These are phyloP conservation scores for Neurospora terricola DNA, from an alignment of 495 filamentous ascomycete species.

Conservation along the genomic window DNA sequence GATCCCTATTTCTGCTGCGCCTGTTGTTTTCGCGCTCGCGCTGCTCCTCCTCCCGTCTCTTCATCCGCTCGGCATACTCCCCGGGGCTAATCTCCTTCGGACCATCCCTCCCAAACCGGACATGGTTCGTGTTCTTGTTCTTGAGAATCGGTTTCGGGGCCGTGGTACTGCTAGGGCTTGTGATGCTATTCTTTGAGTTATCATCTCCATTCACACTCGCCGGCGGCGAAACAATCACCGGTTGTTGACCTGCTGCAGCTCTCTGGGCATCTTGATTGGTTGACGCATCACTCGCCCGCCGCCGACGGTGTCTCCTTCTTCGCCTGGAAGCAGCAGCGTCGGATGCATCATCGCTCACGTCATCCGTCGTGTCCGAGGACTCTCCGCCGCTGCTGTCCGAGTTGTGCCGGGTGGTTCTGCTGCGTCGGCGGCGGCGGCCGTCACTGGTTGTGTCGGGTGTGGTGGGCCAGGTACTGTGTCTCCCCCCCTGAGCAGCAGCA, in stretches of 20 bases:
- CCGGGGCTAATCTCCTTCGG: conserved; percentile 22
- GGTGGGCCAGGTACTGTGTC: neutral
- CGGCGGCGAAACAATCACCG: conserved; percentile 34
- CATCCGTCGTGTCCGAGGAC: conserved; percentile 9
- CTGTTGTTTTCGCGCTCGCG: neutral
- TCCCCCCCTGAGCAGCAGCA: neutral
- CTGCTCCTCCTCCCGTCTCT: conserved; percentile 8
- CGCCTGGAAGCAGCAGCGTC: neutral
- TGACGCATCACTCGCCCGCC: neutral
- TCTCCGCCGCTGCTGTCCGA: conserved; percentile 6
- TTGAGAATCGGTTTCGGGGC: conserved; percentile 41
- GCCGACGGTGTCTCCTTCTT: neutral
- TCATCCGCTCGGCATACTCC: conserved; percentile 9
- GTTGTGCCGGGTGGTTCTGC: neutral
- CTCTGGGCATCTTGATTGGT: conserved; percentile 16
- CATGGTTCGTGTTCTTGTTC: conserved; percentile 39
- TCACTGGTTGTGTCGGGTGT: conserved; percentile 12
- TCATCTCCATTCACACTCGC: conserved; percentile 17
- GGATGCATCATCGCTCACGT: conserved; percentile 16
- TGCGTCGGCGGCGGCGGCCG: neutral
- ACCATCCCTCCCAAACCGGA: conserved; percentile 34
- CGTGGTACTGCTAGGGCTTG: conserved; percentile 30
- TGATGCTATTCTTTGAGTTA: conserved; percentile 25
- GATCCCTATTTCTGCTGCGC: conserved; percentile 10
- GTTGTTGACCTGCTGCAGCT: conserved; percentile 10